Conservation (phyloP, 371 early-diverging fungal species). For the Mucor lusitanicus region DNA sequence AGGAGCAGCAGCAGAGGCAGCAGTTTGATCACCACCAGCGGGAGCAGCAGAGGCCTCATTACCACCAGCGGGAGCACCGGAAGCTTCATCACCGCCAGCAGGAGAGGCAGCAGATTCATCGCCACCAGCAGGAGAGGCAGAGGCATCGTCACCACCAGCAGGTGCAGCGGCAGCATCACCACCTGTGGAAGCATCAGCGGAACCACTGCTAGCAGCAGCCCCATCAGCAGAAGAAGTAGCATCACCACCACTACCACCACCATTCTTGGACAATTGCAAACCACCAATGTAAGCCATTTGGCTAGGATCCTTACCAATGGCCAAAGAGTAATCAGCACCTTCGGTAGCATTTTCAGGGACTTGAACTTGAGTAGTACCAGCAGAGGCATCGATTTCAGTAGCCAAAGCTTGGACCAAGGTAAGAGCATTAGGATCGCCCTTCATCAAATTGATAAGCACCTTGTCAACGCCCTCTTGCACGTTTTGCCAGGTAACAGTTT, state of each 20-base stretch:
- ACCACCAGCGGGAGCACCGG: slow-evolving; percentile 12
- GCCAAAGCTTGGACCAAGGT: slow-evolving; percentile 37
- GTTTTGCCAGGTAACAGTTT: slow-evolving; percentile 48
- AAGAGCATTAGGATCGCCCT: slow-evolving; percentile 44
- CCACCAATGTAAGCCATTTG: slow-evolving; percentile 48
- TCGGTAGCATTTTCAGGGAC: slow-evolving; percentile 41
- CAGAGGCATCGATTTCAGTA: slow-evolving; percentile 33
- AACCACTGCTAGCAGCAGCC: slow-evolving; percentile 5
- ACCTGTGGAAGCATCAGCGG: not conserved
- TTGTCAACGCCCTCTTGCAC: slow-evolving; percentile 29
- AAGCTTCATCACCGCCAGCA: not conserved
- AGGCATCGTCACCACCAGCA: slow-evolving; percentile 19
- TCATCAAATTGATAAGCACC: slow-evolving; percentile 46
- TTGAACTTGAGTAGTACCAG: slow-evolving; percentile 34
- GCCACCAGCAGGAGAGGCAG: slow-evolving; percentile 23
- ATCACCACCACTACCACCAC: slow-evolving; percentile 1
- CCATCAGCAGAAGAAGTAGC: slow-evolving; percentile 20
- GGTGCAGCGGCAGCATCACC: slow-evolving; percentile 7
- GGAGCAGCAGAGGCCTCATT: slow-evolving; percentile 10
- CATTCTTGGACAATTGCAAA: slow-evolving; percentile 22
- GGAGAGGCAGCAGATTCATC: slow-evolving; percentile 22
- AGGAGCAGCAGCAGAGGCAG: slow-evolving; percentile 22
- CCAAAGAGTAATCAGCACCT: slow-evolving; percentile 44
- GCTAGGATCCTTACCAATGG: slow-evolving; percentile 30
- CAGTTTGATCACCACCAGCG: not conserved